A percentile compares a stretch with the other conserved stretches of the same genome.
Conservation (phyloP, 257 asterid species). For the Coffea canephora region DNA sequence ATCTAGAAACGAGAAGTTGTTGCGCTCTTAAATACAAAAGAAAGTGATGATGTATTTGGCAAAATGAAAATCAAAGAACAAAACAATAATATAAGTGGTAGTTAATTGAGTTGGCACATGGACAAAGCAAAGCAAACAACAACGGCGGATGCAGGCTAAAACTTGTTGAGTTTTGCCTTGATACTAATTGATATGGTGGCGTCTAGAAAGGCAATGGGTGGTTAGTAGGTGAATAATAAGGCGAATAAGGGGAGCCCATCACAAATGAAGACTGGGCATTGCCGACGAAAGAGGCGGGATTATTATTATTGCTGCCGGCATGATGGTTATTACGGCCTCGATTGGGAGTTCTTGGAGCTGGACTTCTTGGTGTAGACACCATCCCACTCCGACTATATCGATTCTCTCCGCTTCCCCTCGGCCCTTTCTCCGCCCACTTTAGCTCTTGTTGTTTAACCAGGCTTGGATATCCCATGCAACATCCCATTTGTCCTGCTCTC, state of each 20-base stretch:
- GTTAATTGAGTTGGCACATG: not conserved
- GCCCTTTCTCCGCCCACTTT: conserved; percentile 80
- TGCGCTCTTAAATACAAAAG: conserved; percentile 1
- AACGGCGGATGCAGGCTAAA: not conserved
- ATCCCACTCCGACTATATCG: conserved; percentile 35
- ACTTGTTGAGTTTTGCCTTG: not conserved
- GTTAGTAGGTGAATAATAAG: conserved; percentile 33
- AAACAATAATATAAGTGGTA: conserved; percentile 5
- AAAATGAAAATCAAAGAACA: conserved; percentile 18
- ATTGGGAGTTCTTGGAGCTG: conserved; percentile 32
- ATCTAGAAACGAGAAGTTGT: not conserved
- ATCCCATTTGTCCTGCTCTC: conserved; percentile 59
- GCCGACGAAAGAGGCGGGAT: conserved; percentile 6
- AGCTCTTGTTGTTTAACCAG: conserved; percentile 69
- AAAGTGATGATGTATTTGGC: not conserved
- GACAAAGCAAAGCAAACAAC: not conserved
- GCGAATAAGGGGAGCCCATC: conserved; percentile 51
- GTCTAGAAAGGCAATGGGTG: conserved; percentile 56
- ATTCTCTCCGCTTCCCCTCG: conserved; percentile 51
- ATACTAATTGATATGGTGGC: not conserved
- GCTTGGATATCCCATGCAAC: conserved; percentile 64
- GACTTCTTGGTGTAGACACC: conserved; percentile 47
- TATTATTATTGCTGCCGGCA: not conserved
- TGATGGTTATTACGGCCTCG: not conserved
- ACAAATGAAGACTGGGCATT: conserved; percentile 45